Percentiles rank a stretch among this genome's conserved stretches.
phyloP scores from a whole-genome alignment of 805 yeast genomes.

The Hanseniaspora lindneri region DNA sequence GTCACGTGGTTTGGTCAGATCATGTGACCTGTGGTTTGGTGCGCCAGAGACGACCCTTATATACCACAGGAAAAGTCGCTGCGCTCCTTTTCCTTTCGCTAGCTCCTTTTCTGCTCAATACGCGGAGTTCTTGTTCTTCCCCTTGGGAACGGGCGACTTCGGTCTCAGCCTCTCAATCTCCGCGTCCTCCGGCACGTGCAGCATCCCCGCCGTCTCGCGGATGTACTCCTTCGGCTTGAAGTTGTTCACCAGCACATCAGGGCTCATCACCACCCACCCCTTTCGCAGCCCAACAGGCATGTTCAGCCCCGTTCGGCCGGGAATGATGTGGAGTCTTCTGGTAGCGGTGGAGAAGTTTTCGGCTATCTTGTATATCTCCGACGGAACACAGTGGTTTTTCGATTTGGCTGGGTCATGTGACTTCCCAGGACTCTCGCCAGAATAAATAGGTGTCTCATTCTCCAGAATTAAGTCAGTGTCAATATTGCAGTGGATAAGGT shows the following conservation, averaged over 20 bases:
- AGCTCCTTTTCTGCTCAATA: not conserved
- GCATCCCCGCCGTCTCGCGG: slow-evolving; percentile 32
- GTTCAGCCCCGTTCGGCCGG: slow-evolving; percentile 54
- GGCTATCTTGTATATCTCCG: slow-evolving; percentile 64
- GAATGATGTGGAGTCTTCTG: slow-evolving; percentile 74
- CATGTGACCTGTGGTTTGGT: too few species aligned
- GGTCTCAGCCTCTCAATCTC: slow-evolving; percentile 79
- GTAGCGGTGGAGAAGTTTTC: slow-evolving; percentile 81
- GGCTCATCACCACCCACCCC: slow-evolving; percentile 87
- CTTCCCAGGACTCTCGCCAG: not conserved
- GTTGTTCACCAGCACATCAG: slow-evolving; percentile 67
- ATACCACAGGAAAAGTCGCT: too few species aligned
- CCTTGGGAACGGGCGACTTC: slow-evolving; percentile 49
- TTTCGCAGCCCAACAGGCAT: slow-evolving; percentile 55
- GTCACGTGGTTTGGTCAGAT: too few species aligned
- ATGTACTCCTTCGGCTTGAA: slow-evolving; percentile 42
- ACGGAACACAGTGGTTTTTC: slow-evolving; percentile 48
- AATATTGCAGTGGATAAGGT: slow-evolving; percentile 80
- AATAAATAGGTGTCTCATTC: slow-evolving; percentile 22
- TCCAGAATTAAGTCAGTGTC: slow-evolving; percentile 82
- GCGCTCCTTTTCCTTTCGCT: too few species aligned
- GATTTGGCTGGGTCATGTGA: slow-evolving; percentile 17
- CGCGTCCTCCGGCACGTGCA: slow-evolving; percentile 50
- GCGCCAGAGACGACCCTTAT: too few species aligned
- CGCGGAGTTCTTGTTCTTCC: not conserved